Evolutionary conservation across 768 basidiomycete species (phyloP), one percentile per base, ranked within the genome.

Genomic region (Hygrophorus russula): DNA sequence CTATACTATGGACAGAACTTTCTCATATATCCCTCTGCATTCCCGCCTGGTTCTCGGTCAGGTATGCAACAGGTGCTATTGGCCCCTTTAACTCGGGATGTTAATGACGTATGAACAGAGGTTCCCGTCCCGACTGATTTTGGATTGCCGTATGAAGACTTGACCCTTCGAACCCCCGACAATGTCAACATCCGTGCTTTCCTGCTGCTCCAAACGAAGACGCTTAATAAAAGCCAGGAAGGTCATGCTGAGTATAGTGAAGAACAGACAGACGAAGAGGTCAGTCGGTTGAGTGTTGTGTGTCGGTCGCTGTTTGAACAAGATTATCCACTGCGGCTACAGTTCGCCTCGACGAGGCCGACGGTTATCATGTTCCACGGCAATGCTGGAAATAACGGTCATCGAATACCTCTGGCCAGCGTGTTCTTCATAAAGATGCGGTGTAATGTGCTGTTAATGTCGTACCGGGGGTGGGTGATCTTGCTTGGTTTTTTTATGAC

Each of bases 311-410:
- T n/a, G 41, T 36, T 42, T 41, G 15, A 17, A 41, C 35, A 46
- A 27, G 34, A 27, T 24, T 1, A 5, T 2, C 8, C 12, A 12
- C 12, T 38, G 41, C 10, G n/a, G 24, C 11, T 30, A 7, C 31
- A 73, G 72, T 68, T 71, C 44, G 59, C 66, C 20, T 55, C 66
- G 3, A 65, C 58, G 35, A 69, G 91, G 12, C 94, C 94, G 1
- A 96, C 91, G 0, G 69, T 98, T 2, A 60, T 98, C 39, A 87
- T 97, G 79, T 90, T 96, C 44, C 93, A 97, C 52, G 94, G 94
- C 5, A 88, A 88, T 53, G 85, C 79, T 0, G 86, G 86, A 11
- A 90, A 89, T 51, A 68, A 79, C 31, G 93, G 94, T 0, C 94
- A 98, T 56, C 75, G 94, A 18, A 74, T 97, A 56, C 94, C 92